Evolutionary conservation across 2,329 filamentous ascomycete genomes (phyloP), one percentile per base, ranked within the genome.

Genomic region (Aquanectria penicillioides): DNA sequence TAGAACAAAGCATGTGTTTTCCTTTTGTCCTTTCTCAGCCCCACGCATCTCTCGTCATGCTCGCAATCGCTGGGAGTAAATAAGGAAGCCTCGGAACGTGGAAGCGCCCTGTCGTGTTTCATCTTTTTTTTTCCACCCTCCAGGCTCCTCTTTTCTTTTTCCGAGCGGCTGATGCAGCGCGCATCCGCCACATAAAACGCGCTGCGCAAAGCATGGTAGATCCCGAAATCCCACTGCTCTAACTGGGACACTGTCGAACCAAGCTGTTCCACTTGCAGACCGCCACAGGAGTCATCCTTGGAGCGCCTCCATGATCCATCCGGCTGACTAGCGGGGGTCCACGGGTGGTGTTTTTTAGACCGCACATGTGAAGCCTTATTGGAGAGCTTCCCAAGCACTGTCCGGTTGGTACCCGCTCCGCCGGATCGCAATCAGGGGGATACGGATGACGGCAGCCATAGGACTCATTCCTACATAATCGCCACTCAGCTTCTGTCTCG

Each of bases 101-200:
- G 55, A 56, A 55, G 49, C 56, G 40, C 56, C 38, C 55, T 37
- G 36, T 51, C 52, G 41, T 44, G 62, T 63, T 64, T 64, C 62
- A 63, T 50, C 38, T 50, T 50, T 40, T 49, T 44, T 31, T 20
- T 48, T 48, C 34, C 38, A n/a, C 43, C 49, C 50, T 52, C 36
- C n/a, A 17, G 22, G 37, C 26, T 41, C 26, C 15, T 44, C 9
- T 49, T 60, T 48, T 18, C 34, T 44, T 56, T 50, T 50, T 17
- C 29, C 13, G 15, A 26, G 53, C 36, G 20, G 17, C 41, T 25
- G 28, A 34, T 58, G 48, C 48, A 40, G 31, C 29, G 26, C 12
- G 46, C 31, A 43, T 23, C 53, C 53, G 44, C 44, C 34, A 40
- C 34, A 46, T n/a, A 38, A 36, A 36, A 57, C 52, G 31, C 44